Base-by-base conservation (phyloP, 2,329 filamentous ascomycete genomes). In the Hypoxylon sp. region DNA sequence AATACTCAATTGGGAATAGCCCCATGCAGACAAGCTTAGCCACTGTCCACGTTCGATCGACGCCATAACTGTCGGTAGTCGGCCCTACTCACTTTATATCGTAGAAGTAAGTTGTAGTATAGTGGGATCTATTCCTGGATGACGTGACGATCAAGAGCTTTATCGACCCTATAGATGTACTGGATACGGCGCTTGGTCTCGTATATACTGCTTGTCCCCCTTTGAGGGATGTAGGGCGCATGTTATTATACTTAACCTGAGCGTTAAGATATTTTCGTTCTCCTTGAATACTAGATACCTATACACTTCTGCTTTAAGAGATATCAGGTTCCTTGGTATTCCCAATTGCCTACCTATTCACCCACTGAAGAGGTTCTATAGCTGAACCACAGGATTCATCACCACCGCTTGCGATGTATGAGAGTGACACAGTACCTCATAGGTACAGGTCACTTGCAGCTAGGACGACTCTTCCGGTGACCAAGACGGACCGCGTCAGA, bases 401-500 rank as follows among this genome's bases (percentile, higher is more conserved):
- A 15, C 4, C 16, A n/a, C 34, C 20, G 16, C 15, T 52, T 25
- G 48, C 34, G n/a, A 55, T 59, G 51, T 25, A 50, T 44, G 36
- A 23, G 35, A 37, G 48, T 26, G 48, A 46, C 9, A 40, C 48
- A 7, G 40, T 43, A 20, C 15, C 17, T 29, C 21, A 16, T 6
- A 31, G 27, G 55, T 46, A 20, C 29, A 40, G 40, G 47, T 29
- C 32, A 3, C 31, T 52, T 20, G 47, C 47, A 13, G 31, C 31
- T 17, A 11, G 31, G 41, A 21, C 44, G n/a, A 41, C 30, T 3
- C 32, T 20, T 16, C 20, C 7, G 30, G 34, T 16, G 12, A 51
- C 44, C 37, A 52, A 47, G 17, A 32, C 21, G 29, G 27, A 16
- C 34, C 40, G 13, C 17, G 19, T 8, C 41, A 26, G 43, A 29